Base-by-base conservation (phyloP, 768 basidiomycete species). In the Boletus pseudopeckii region DNA sequence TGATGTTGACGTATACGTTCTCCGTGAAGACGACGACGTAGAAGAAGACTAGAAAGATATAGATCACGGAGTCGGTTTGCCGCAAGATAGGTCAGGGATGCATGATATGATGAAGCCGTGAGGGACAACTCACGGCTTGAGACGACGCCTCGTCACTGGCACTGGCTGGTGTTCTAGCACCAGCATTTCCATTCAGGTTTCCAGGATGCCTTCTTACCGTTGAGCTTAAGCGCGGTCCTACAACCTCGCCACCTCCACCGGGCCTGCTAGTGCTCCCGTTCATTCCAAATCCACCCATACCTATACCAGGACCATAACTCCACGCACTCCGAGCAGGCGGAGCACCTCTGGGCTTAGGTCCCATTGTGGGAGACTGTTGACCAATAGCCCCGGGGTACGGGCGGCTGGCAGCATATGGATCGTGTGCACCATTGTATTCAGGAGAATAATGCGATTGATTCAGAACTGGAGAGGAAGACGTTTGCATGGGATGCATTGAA, bases 121-220 rank as follows among this genome's bases (percentile, higher is more conserved):
- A 52, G 39, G 40, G 54, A 54, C 44, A 49, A 81, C 90, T 79
- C 69, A 91, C 90, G 51, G 88, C 78, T 47, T 81, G 83, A 26
- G 89, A 90, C 10, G 86, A 83, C 33, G 82, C 83, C 58, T 92
- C 90, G 66, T 92, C 90, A 46, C 81, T 80, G 22, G 79, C 90
- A 47, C 81, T 80, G 18, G 79, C 77, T 37, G 83, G 78, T 36
- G 86, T 82, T 59, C 84, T 80, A 50, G 80, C 75, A 28, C 80
- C 78, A 46, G 77, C 74, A 57, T 76, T 82, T 57, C 76, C 75
- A 58, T 76, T 80, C 50, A 77, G 77, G 22, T 75, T 80, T 24
- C 77, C 77, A 26, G 76, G 66, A 44, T 71, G 71, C 64, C 84
- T 77, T 61, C 83, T 75, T 57, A 75, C 73, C 36, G 64, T 58